Base-by-base conservation (phyloP, 352 stramenopile genomes). In the Phytophthora niederhauseri region DNA sequence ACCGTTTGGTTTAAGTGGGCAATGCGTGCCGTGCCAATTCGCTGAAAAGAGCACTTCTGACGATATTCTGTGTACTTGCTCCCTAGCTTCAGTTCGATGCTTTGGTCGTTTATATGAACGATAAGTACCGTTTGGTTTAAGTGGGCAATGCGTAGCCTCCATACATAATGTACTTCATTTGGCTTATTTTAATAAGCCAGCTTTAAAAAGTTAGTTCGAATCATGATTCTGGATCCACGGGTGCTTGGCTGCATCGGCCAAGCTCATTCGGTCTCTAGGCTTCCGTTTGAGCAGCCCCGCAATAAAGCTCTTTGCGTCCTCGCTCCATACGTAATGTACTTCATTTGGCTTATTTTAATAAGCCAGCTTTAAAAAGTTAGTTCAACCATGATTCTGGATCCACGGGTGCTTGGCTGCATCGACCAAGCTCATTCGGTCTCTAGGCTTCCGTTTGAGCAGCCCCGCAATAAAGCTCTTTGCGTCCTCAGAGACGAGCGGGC, bases 301-400 rank as follows among this genome's bases (percentile, higher is more conserved):
- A 56, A 95, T 92, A 60, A 95, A 95, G 28, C 58, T 78, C 58
- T 87, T 91, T 11, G 87, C 87, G 2, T 49, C 73, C 6, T 80
- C 70, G 6, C 14, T 15, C 36, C 15, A 19, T 9, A 17, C 36
- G 36, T 45, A 45, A 15, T 45, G 36, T 45, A 45, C 30, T 36
- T 36, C 30, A 12, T 36, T 4, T 36, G 30, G 30, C 17, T 15
- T 45, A 45, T 45, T 45, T 38, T 38, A 38, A 38, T 26, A 26
- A 26, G 24, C 24, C 24, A 26, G 24, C 24, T 26, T 26, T 26
- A 26, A 26, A 45, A 45, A n/a, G 14, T 57, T 43, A 15, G 8
- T 46, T 54, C 41, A 61, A 20, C 63, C 57, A 14, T 66, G 73
- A 66, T 82, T 77, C 24, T 73, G 67, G 26, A 95, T 76, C 87